Conservation (phyloP, 371 early-diverging fungal genomes). For the Sporodiniella umbellata region DNA sequence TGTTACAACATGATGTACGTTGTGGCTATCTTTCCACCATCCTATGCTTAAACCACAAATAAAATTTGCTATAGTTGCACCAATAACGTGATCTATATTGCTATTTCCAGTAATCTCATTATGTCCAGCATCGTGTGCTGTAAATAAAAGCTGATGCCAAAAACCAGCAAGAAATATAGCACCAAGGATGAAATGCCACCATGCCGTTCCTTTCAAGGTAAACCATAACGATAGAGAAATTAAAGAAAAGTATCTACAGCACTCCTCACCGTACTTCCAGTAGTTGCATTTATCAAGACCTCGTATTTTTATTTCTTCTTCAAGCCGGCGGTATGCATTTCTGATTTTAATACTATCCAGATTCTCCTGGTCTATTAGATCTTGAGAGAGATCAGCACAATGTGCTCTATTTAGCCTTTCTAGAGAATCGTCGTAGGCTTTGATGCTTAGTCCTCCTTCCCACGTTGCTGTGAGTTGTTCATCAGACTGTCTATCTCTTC, state of each 20-base stretch:
- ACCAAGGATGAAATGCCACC: conserved; percentile 57
- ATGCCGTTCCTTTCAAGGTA: conserved; percentile 60
- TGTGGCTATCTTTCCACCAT: conserved; percentile 97
- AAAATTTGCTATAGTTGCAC: conserved; percentile 77
- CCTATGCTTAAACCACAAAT: conserved; percentile 88
- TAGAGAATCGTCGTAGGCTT: conserved; percentile 35
- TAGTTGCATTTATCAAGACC: conserved; percentile 78
- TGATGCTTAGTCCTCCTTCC: conserved; percentile 30
- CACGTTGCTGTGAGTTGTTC: conserved; percentile 18
- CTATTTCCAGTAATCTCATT: conserved; percentile 81
- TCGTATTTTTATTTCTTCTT: conserved; percentile 52
- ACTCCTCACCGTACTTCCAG: conserved; percentile 73
- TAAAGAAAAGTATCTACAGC: conserved; percentile 61
- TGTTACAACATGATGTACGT: conserved; percentile 92
- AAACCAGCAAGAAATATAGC: conserved; percentile 67
- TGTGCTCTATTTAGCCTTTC: conserved; percentile 27
- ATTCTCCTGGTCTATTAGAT: conserved; percentile 9
- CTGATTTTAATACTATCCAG: conserved; percentile 47
- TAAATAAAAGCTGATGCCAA: conserved; percentile 94
- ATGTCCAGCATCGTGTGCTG: conserved; percentile 95
- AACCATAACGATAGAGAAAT: conserved; percentile 60
- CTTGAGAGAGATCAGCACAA: conserved; percentile 14
- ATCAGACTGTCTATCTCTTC: background rate
- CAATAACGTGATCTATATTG: conserved; percentile 76
- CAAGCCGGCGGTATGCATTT: conserved; percentile 62